phyloP scores from a whole-genome alignment of 768 basidiomycete species.

The Calocybe gangraenosa region DNA sequence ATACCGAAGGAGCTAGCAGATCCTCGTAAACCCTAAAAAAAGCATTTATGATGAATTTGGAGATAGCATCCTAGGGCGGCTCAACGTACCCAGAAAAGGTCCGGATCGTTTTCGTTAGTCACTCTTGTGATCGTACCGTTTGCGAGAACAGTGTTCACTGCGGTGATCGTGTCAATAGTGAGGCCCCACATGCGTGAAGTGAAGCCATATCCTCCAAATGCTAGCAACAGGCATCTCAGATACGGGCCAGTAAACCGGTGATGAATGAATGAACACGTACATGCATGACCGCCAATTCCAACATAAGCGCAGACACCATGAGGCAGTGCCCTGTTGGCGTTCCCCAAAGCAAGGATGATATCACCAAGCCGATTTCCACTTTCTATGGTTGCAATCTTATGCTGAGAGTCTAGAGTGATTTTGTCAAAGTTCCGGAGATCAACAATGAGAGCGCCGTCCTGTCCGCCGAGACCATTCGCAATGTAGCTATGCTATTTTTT shows the following conservation, averaged over 20 bases:
- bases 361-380: conserved; percentile 45
- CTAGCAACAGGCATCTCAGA: conserved; percentile 11
- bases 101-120: conserved; percentile 30
- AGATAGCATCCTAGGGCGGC: background rate
- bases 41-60: background rate
- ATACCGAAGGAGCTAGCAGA: conserved; percentile 20
- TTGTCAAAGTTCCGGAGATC: conserved; percentile 39
- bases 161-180: conserved; percentile 40
- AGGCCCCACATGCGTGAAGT: conserved; percentile 48
- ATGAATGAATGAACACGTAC: conserved; percentile 13
- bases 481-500: conserved; percentile 42
- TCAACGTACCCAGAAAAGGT: conserved; percentile 36
- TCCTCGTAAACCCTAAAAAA: conserved; percentile 21
- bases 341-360: conserved; percentile 34
- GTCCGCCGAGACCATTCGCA: conserved; percentile 43
- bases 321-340: conserved; percentile 39
- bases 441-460: conserved; percentile 38
- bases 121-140: conserved; percentile 39
- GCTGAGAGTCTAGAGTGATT: conserved; percentile 31
- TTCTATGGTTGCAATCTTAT: conserved; percentile 35
- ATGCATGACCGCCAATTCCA: conserved; percentile 49
- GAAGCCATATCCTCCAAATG: conserved; percentile 47
- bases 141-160: conserved; percentile 40
- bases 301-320: conserved; percentile 52
- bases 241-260: background rate